phyloP scores from a whole-genome alignment of 345 rosid species.

The Reutealis trisperma region DNA sequence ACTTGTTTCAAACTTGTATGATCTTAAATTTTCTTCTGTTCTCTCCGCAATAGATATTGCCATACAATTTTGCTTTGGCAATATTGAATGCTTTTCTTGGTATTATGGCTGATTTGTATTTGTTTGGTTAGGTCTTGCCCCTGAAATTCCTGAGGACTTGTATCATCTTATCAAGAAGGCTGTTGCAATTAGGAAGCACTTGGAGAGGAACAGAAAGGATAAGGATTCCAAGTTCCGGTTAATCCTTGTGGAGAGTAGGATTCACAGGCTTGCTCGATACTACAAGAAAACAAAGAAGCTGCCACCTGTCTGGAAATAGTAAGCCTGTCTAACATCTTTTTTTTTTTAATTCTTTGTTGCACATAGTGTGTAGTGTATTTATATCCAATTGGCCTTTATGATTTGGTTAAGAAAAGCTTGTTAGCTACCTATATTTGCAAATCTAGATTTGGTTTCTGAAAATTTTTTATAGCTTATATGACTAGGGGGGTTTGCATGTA shows the following conservation, averaged over 20 bases:
- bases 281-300: slow-evolving; percentile 97
- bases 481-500: too few relatives aligned
- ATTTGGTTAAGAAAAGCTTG: not conserved
- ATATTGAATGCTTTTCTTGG: not conserved
- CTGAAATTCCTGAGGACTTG: slow-evolving; percentile 90
- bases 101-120: not conserved
- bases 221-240: slow-evolving; percentile 88
- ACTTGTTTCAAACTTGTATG: not conserved
- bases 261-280: slow-evolving; percentile 89
- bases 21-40: too few relatives aligned
- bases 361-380: not conserved
- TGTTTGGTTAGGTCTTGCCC: slow-evolving; percentile 61
- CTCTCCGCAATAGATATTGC: not conserved
- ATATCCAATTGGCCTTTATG: not conserved
- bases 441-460: not conserved
- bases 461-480: not conserved
- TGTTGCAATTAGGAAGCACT: slow-evolving; percentile 87
- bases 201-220: slow-evolving; percentile 97
- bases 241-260: slow-evolving; percentile 93
- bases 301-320: slow-evolving; percentile 92
- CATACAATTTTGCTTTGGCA: not conserved
- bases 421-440: not conserved
- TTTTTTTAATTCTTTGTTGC: not conserved
- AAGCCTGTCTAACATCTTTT: slow-evolving; percentile 29
- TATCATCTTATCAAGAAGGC: slow-evolving; percentile 94